Conservation (phyloP, 2,329 filamentous ascomycete genomes). For the Colletotrichum simmondsii region DNA sequence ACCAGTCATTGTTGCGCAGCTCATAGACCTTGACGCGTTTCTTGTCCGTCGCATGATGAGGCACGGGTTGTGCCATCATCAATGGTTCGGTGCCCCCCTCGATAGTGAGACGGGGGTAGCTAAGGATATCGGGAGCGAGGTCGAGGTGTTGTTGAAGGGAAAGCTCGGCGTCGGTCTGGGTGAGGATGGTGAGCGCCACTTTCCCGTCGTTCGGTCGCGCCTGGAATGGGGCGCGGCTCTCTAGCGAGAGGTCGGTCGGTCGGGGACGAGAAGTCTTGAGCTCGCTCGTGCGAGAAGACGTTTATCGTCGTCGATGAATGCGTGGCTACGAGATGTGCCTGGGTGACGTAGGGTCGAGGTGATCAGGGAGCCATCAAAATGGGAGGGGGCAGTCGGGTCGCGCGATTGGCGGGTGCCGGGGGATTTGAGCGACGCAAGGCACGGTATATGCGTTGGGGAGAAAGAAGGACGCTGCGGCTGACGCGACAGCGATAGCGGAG, state of each 20-base stretch:
- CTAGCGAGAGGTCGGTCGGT: slow-evolving; percentile 31
- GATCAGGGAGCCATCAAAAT: slow-evolving; percentile 37
- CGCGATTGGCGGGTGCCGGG: slow-evolving; percentile 35
- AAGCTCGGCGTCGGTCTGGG: slow-evolving; percentile 64
- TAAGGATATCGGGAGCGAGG: slow-evolving; percentile 62
- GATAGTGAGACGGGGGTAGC: slow-evolving; percentile 55
- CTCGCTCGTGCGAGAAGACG: slow-evolving; percentile 11
- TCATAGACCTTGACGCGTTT: slow-evolving; percentile 98
- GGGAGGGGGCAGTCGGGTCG: slow-evolving; percentile 34
- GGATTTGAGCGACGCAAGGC: slow-evolving; percentile 32
- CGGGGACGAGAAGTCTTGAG: slow-evolving; percentile 24
- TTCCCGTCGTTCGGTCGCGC: slow-evolving; percentile 41
- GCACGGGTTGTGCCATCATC: slow-evolving; percentile 79
- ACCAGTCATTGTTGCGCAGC: slow-evolving; percentile 98
- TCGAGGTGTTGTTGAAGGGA: slow-evolving; percentile 71
- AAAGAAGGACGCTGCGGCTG: slow-evolving; percentile 13
- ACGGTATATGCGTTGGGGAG: slow-evolving; percentile 21
- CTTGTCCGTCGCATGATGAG: slow-evolving; percentile 74
- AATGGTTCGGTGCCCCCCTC: slow-evolving; percentile 69
- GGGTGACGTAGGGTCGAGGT: slow-evolving; percentile 33
- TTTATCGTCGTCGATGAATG: slow-evolving; percentile 13
- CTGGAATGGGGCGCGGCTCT: slow-evolving; percentile 33
- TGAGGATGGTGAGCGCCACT: slow-evolving; percentile 68
- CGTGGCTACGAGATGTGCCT: slow-evolving; percentile 32
- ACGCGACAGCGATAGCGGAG: slow-evolving; percentile 30